Percentiles rank a stretch among this genome's conserved stretches.
phyloP scores from a whole-genome alignment of 164 flowering plant species.

The Brasenia schreberi region DNA sequence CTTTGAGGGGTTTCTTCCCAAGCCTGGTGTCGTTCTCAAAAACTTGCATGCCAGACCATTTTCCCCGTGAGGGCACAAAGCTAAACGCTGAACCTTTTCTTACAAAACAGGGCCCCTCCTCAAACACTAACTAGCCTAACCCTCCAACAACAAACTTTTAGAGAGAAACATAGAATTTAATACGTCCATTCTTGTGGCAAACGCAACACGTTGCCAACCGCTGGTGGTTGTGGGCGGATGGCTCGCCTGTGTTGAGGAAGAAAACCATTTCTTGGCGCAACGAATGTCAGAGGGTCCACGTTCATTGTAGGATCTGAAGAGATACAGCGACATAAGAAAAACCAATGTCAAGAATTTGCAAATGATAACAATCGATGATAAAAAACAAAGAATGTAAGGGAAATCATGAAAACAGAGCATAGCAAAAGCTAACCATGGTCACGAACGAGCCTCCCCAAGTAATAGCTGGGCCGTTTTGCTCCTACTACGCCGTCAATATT shows the following conservation, averaged over 20 bases:
- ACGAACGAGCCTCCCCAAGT: conserved; percentile 7
- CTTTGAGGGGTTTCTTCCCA: too few relatives aligned
- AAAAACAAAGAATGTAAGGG: not conserved
- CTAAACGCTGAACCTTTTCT: too few relatives aligned
- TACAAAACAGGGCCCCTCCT: not conserved
- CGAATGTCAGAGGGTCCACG: not conserved
- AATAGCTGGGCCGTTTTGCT: conserved; percentile 14
- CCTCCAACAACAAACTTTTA: not conserved
- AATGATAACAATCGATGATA: too few relatives aligned
- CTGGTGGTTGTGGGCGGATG: conserved; percentile 4
- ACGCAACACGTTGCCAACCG: conserved; percentile 28
- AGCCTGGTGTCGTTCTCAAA: too few relatives aligned
- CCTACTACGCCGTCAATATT: conserved; percentile 30
- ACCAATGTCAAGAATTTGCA: not conserved
- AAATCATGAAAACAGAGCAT: not conserved
- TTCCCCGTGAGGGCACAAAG: too few relatives aligned
- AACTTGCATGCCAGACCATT: too few relatives aligned
- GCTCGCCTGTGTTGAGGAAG: not conserved
- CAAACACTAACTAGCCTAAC: not conserved
- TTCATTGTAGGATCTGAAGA: not conserved
- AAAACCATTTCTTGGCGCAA: not conserved
- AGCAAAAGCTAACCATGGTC: conserved; percentile 15
- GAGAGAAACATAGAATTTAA: conserved; percentile 12
- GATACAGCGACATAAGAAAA: not conserved
- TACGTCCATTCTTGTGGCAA: conserved; percentile 86